Conservation (phyloP, 2,329 filamentous ascomycete species). For the Exophiala sideris region DNA sequence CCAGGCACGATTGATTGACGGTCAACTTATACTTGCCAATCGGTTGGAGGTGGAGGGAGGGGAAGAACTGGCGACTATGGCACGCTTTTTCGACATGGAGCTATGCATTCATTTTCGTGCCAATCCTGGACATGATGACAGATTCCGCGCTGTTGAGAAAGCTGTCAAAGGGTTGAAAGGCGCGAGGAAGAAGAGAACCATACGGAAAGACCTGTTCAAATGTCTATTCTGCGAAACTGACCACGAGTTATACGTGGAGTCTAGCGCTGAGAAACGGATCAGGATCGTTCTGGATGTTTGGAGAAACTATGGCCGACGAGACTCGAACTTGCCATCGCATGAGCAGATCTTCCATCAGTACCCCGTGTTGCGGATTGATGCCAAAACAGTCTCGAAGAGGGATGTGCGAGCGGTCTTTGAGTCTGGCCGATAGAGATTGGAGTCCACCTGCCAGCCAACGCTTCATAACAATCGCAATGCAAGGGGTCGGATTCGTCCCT, state of each 20-base stretch:
- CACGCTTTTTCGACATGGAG: neutral
- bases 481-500: too few relatives aligned
- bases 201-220: constrained; percentile 10
- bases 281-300: constrained; percentile 19
- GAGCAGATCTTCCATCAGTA: constrained; percentile 19
- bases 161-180: constrained; percentile 10
- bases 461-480: too few relatives aligned
- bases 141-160: constrained; percentile 11
- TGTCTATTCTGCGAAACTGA: constrained; percentile 19
- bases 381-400: constrained; percentile 11
- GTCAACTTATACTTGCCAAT: constrained; percentile 18
- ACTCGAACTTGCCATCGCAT: constrained; percentile 11
- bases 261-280: neutral
- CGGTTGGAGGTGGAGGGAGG: constrained; percentile 11
- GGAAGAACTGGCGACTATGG: constrained; percentile 1
- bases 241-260: constrained; percentile 8
- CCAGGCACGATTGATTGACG: constrained; percentile 16
- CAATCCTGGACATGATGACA: constrained; percentile 2
- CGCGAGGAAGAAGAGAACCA: constrained; percentile 2
- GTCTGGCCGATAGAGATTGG: neutral
- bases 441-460: too few relatives aligned
- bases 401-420: constrained; percentile 18
- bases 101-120: constrained; percentile 7
- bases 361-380: constrained; percentile 9
- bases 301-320: constrained; percentile 19